A percentile compares a stretch with the other conserved stretches of the same genome.
Evolutionary conservation across 352 stramenopile genomes (phyloP).

Genomic region (Phytophthora boehmeriae): DNA sequence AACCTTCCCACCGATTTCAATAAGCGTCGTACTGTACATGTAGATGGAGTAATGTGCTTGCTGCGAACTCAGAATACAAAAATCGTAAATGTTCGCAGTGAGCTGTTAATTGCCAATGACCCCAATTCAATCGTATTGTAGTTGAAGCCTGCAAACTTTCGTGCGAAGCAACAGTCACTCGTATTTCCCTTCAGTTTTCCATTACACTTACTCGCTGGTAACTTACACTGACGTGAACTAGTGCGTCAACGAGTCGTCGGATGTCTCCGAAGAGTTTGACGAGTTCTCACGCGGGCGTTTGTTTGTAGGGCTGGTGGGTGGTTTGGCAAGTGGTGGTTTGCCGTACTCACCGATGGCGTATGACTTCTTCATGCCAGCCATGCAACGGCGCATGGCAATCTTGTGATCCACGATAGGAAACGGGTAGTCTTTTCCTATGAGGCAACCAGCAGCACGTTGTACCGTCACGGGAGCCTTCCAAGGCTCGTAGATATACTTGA

Average conservation of each 20-base stretch:
- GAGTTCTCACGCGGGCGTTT: slow-evolving; percentile 48
- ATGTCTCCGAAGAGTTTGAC: slow-evolving; percentile 35
- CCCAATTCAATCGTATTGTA: too few species aligned
- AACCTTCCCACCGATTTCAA: too few species aligned
- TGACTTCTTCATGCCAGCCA: slow-evolving; percentile 91
- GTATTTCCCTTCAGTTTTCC: not conserved
- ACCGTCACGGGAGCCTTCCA: slow-evolving; percentile 95
- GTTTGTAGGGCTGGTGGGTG: slow-evolving; percentile 24
- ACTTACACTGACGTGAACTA: slow-evolving; percentile 4
- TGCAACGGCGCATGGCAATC: slow-evolving; percentile 88
- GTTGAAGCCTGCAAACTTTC: too few species aligned
- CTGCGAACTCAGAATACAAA: too few species aligned
- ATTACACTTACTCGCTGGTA: not conserved
- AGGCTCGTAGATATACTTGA: slow-evolving; percentile 98
- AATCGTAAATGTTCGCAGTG: too few species aligned
- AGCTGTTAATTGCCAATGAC: too few species aligned
- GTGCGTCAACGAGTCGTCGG: slow-evolving; percentile 29
- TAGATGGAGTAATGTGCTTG: too few species aligned
- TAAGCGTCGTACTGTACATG: too few species aligned
- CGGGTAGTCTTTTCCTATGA: slow-evolving; percentile 94
- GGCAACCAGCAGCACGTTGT: slow-evolving; percentile 81
- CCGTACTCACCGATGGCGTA: slow-evolving; percentile 69
- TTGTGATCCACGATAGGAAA: slow-evolving; percentile 95
- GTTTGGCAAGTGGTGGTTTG: slow-evolving; percentile 16
- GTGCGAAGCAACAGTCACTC: not conserved